Evolutionary conservation across 139 green algal species (phyloP).

Genomic region (Tetradesmus obliquus): DNA sequence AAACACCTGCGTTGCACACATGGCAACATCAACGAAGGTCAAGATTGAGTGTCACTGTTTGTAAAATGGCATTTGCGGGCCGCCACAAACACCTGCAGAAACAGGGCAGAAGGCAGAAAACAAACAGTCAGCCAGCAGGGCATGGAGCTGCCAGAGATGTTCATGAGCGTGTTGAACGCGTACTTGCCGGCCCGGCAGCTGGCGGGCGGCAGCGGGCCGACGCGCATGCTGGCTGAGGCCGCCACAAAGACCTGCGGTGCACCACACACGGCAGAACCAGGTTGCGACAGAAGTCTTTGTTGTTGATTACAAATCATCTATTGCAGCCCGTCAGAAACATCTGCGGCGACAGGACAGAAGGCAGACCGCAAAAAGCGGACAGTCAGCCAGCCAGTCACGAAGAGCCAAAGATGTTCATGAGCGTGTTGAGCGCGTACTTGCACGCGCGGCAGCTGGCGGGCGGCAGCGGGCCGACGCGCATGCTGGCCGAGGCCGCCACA

Average conservation of each 20-base stretch:
- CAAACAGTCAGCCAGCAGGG: too few species aligned
- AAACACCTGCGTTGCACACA: conserved; percentile 50
- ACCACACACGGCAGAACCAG: too few species aligned
- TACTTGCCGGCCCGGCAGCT: conserved; percentile 75
- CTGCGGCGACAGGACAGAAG: not conserved
- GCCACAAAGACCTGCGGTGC: not conserved
- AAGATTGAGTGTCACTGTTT: too few species aligned
- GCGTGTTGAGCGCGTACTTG: conserved; percentile 89
- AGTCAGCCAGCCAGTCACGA: too few species aligned
- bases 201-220: conserved; percentile 4
- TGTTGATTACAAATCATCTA: too few species aligned
- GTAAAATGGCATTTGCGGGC: not conserved
- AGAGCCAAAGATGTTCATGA: not conserved
- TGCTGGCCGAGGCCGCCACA: conserved; percentile 40
- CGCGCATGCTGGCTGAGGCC: not conserved
- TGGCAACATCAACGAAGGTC: too few species aligned
- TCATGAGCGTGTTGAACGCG: conserved; percentile 73
- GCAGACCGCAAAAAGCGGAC: too few species aligned
- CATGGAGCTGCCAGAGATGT: too few species aligned
- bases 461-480: conserved; percentile 14
- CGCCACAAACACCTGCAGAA: not conserved
- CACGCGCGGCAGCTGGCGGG: conserved; percentile 46
- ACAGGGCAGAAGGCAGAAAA: too few species aligned
- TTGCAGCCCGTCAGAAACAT: too few species aligned
- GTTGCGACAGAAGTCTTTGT: too few species aligned